phyloP scores from a whole-genome alignment of 2,329 filamentous ascomycete species.

The Pseudogymnoascus sp. region DNA sequence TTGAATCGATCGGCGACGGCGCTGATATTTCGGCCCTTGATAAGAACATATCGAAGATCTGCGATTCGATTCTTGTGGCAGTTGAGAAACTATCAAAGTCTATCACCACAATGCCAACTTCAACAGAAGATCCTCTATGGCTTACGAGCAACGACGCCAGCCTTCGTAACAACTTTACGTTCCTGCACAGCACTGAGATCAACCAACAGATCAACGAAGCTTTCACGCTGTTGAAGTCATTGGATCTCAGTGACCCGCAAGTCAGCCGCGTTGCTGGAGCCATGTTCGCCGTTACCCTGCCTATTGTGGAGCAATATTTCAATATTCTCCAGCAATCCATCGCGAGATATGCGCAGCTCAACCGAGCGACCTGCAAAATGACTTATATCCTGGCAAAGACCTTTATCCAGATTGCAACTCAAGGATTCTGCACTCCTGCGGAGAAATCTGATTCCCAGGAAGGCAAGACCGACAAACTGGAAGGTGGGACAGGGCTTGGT shows the following conservation, averaged over 20 bases:
- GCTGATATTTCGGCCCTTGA: slow-evolving; percentile 38
- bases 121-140: slow-evolving; percentile 55
- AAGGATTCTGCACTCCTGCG: slow-evolving; percentile 86
- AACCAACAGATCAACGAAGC: slow-evolving; percentile 33
- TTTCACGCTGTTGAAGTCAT: slow-evolving; percentile 35
- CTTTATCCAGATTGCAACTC: slow-evolving; percentile 68
- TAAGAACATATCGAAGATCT: slow-evolving; percentile 50
- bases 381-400: slow-evolving; percentile 66
- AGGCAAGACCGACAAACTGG: slow-evolving; percentile 67
- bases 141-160: slow-evolving; percentile 35
- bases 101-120: slow-evolving; percentile 44
- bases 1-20: slow-evolving; percentile 11
- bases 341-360: slow-evolving; percentile 50
- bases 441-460: slow-evolving; percentile 67
- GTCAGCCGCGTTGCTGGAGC: slow-evolving; percentile 41
- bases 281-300: slow-evolving; percentile 52
- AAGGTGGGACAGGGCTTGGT: slow-evolving; percentile 85
- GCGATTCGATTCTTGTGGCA: slow-evolving; percentile 69
- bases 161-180: slow-evolving; percentile 21
- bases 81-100: slow-evolving; percentile 62
- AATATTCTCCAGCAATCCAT: slow-evolving; percentile 51
- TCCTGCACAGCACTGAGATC: slow-evolving; percentile 22
- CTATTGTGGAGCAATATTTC: slow-evolving; percentile 68
- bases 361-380: slow-evolving; percentile 64
- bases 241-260: slow-evolving; percentile 35